phyloP scores from a whole-genome alignment of 768 basidiomycete genomes.

The Psilocybe tampanensis region DNA sequence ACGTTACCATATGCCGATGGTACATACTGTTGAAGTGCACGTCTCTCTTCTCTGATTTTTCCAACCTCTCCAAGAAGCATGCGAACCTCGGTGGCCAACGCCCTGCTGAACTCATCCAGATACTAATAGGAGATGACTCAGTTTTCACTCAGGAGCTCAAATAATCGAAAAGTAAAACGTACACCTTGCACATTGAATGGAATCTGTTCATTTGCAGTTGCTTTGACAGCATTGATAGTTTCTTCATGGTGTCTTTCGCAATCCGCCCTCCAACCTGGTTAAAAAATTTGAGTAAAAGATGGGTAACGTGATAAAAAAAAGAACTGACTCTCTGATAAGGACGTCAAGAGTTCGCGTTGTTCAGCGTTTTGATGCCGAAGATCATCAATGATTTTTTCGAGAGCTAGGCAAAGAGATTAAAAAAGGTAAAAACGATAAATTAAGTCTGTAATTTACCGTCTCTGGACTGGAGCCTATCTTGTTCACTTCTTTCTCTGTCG shows the following conservation, averaged over 20 bases:
- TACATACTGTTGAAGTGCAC: slow-evolving; percentile 77
- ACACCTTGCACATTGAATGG: slow-evolving; percentile 86
- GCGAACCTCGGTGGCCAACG: slow-evolving; percentile 80
- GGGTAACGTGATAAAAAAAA: neutral
- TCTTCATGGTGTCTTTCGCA: slow-evolving; percentile 66
- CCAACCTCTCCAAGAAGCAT: slow-evolving; percentile 85
- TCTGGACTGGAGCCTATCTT: slow-evolving; percentile 52
- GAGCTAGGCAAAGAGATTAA: slow-evolving; percentile 39
- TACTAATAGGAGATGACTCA: slow-evolving; percentile 50
- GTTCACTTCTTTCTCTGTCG: slow-evolving; percentile 53
- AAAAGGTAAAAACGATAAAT: slow-evolving; percentile 9
- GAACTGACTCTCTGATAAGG: slow-evolving; percentile 59
- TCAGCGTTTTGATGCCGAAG: slow-evolving; percentile 61
- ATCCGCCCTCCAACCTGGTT: slow-evolving; percentile 68
- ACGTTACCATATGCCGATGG: neutral
- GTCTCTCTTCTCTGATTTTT: slow-evolving; percentile 77
- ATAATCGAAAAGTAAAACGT: slow-evolving; percentile 27
- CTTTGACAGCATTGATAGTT: slow-evolving; percentile 64
- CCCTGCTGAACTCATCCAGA: slow-evolving; percentile 86
- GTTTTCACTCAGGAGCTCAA: neutral
- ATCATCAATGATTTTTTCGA: slow-evolving; percentile 63
- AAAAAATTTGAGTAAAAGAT: slow-evolving; percentile 15
- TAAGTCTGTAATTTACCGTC: slow-evolving; percentile 43
- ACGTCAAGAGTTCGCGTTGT: slow-evolving; percentile 55
- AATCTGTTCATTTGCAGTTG: slow-evolving; percentile 75